Percentiles rank a stretch among this genome's conserved stretches.
phyloP scores from a whole-genome alignment of 2,329 filamentous ascomycete species.

The Zymoseptoria tritici region DNA sequence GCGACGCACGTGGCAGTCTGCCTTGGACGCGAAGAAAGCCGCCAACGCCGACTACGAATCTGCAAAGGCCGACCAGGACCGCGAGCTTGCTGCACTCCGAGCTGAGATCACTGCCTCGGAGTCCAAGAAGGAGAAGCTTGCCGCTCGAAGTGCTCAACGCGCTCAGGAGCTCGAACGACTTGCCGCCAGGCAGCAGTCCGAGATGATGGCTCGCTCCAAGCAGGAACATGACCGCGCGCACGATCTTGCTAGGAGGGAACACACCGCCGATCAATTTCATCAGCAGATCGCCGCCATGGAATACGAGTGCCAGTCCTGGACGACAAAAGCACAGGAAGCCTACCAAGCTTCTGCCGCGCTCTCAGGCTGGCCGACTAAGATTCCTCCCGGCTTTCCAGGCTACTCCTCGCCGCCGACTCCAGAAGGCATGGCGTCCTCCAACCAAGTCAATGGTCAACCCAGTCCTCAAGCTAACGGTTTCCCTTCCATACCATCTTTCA shows the following conservation, averaged over 20 bases:
- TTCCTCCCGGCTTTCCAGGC: slow-evolving; percentile 16
- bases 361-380: slow-evolving; percentile 21
- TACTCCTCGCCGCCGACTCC: slow-evolving; percentile 46
- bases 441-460: slow-evolving; percentile 18
- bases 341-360: slow-evolving; percentile 31
- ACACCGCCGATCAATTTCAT: slow-evolving; percentile 33
- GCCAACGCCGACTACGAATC: slow-evolving; percentile 52
- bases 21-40: slow-evolving; percentile 44
- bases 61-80: slow-evolving; percentile 55
- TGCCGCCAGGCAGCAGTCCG: slow-evolving; percentile 58
- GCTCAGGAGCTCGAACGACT: slow-evolving; percentile 66
- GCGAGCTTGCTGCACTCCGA: slow-evolving; percentile 55
- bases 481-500: slow-evolving; percentile 11
- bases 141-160: slow-evolving; percentile 62
- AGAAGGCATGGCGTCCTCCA: slow-evolving; percentile 51
- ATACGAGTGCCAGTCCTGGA: slow-evolving; percentile 30
- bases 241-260: slow-evolving; percentile 25
- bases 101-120: slow-evolving; percentile 57
- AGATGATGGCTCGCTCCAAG: slow-evolving; percentile 28
- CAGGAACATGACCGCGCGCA: slow-evolving; percentile 27
- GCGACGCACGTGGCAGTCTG: slow-evolving; percentile 52
- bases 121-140: slow-evolving; percentile 65
- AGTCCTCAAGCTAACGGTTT: slow-evolving; percentile 15
- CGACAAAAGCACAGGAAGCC: slow-evolving; percentile 34
- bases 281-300: slow-evolving; percentile 34